Evolutionary conservation across 2,329 filamentous ascomycete genomes (phyloP).

Genomic region (Xylariaceae sp.): DNA sequence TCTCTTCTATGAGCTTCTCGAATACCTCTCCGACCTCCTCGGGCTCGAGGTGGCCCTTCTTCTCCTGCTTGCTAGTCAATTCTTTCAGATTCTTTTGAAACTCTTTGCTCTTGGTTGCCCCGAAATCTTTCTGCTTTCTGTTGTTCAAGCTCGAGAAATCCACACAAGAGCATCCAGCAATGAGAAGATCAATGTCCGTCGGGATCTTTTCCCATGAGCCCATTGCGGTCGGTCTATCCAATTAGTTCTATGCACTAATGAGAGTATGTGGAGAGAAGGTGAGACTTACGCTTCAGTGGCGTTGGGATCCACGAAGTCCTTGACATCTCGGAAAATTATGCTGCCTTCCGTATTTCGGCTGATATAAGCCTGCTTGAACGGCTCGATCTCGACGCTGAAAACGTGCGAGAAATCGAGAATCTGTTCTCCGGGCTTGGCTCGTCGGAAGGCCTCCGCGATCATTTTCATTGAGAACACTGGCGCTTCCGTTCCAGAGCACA

Average conservation of each 20-base stretch:
- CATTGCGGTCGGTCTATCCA: conserved; percentile 64
- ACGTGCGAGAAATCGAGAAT: conserved; percentile 54
- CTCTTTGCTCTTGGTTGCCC: no score
- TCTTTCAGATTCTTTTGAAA: no score
- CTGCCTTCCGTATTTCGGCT: conserved; percentile 57
- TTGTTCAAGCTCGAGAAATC: conserved; percentile 71
- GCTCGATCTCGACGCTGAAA: conserved; percentile 66
- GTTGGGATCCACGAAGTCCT: conserved; percentile 51
- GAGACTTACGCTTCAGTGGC: conserved; percentile 48
- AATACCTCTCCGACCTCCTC: conserved; percentile 34
- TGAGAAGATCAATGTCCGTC: conserved; percentile 61
- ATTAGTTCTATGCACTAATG: conserved; percentile 13
- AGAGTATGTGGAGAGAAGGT: background rate
- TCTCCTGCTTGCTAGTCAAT: background rate
- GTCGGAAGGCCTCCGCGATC: conserved; percentile 49
- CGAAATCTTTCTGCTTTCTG: conserved; percentile 47
- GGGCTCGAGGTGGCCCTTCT: conserved; percentile 36
- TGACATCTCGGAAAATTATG: conserved; percentile 61
- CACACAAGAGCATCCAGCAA: conserved; percentile 76
- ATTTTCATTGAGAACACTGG: conserved; percentile 68
- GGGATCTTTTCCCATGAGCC: conserved; percentile 63
- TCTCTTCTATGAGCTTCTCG: conserved; percentile 53
- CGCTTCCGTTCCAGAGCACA: conserved; percentile 79
- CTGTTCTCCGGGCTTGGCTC: conserved; percentile 31
- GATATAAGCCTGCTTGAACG: conserved; percentile 67